Evolutionary conservation across 345 rosid genomes (phyloP), one percentile per base, ranked within the genome.

Genomic region (Nasturtium officinale): DNA sequence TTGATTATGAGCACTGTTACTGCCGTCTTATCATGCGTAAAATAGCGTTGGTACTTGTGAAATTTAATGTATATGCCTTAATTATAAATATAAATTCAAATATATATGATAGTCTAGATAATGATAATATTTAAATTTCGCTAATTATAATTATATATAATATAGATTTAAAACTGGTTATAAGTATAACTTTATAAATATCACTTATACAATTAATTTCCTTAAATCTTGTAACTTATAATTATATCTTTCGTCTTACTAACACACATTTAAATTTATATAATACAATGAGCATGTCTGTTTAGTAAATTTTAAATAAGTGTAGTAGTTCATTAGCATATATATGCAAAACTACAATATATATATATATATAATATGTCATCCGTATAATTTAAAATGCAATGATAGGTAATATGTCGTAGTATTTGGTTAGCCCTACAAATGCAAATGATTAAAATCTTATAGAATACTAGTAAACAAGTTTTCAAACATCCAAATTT

Each of bases 341-440:
- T 1, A 15, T 42, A 43, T 32, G 10, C 35, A 32, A 32, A 32
- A 32, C 7, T 32, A 32, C 16, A 17, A 17, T 8, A 2, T 23
- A 23, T 23, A 23, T 1, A 23, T 23, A n/a, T 25, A 56, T 2
- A 7, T 30, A 33, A 23, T 23, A 23, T 65, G 43, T 7, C 20
- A 18, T 47, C 47, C 35, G 50, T 21, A 40, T 26, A 16, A 58
- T 58, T 46, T 11, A 33, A 52, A 55, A 56, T 73, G 40, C 57
- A 11, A 13, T 46, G 47, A 56, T 55, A n/a, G 72, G 77, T 73
- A 18, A 35, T 56, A 56, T 47, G 77, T 65, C 72, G 65, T 38
- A 13, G 33, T 65, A 46, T 57, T 13, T 18, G 42, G 42, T 65
- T 47, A 46, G 37, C 21, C 8, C 8, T 8, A 63, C 64, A 45